A percentile compares a stretch with the other conserved stretches of the same genome.
Conservation (phyloP, 1,284 basidiomycete genomes). For the Apiotrichum sp. region DNA sequence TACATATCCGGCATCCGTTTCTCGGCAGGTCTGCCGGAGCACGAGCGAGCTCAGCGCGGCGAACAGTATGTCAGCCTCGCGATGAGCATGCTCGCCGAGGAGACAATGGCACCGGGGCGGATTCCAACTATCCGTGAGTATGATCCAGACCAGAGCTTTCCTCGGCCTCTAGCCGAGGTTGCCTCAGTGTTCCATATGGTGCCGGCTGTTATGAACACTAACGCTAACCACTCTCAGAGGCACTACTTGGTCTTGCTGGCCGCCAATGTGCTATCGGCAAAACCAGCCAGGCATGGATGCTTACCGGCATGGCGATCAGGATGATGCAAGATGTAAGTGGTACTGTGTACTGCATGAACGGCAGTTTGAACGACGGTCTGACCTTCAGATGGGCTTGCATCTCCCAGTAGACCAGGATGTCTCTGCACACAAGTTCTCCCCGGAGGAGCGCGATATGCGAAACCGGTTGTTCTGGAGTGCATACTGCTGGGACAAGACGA, state of each 20-base stretch:
- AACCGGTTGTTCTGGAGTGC: conserved; percentile 14
- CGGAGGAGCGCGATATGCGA: conserved; percentile 14
- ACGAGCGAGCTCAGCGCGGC: conserved; percentile 6
- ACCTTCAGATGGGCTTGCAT: conserved; percentile 11
- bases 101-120: conserved; percentile 4
- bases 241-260: conserved; percentile 8
- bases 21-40: conserved; percentile 8
- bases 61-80: conserved; percentile 11
- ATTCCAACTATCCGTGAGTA: conserved; percentile 11
- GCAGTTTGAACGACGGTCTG: conserved; percentile 2
- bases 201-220: not conserved
- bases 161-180: too few relatives aligned
- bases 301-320: conserved; percentile 17
- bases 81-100: conserved; percentile 15
- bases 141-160: too few relatives aligned
- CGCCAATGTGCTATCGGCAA: conserved; percentile 9
- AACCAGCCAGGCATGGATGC: conserved; percentile 14
- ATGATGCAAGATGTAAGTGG: conserved; percentile 22
- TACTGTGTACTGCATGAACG: not conserved
- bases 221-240: conserved; percentile 6
- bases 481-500: conserved; percentile 20
- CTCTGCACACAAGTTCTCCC: conserved; percentile 1
- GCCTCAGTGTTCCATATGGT: too few relatives aligned
- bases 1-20: conserved; percentile 16
- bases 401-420: conserved; percentile 10